A percentile compares a stretch with the other conserved stretches of the same genome.
Evolutionary conservation across 768 basidiomycete species (phyloP).

Genomic region (Clathrus columnatus): DNA sequence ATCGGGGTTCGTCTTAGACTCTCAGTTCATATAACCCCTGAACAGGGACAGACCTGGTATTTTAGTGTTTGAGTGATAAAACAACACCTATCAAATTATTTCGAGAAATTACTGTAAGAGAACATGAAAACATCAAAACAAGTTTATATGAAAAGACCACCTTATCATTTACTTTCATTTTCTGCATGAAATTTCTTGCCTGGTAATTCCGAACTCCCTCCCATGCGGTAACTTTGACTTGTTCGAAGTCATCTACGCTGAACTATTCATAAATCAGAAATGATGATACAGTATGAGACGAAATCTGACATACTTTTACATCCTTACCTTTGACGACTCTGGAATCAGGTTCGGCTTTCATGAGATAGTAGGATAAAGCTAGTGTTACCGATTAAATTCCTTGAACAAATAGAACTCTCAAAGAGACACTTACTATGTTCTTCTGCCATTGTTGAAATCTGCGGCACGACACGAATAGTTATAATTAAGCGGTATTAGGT

Average conservation of each 20-base stretch:
- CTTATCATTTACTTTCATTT: conserved; percentile 69
- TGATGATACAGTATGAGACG: neutral
- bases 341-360: conserved; percentile 83
- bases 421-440: no score
- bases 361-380: conserved; percentile 44
- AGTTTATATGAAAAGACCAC: conserved; percentile 27
- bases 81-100: conserved; percentile 46
- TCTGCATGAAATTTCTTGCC: conserved; percentile 75
- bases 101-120: neutral
- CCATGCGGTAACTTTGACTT: conserved; percentile 63
- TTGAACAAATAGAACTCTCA: no score
- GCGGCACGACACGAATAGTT: no score
- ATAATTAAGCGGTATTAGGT: no score
- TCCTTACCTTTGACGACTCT: conserved; percentile 81
- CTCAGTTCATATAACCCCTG: no score
- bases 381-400: no score
- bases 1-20: conserved; percentile 10
- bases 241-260: conserved; percentile 79
- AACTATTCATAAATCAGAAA: conserved; percentile 42
- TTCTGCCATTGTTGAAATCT: no score
- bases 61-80: conserved; percentile 87
- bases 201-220: conserved; percentile 84
- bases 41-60: conserved; percentile 46
- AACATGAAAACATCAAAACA: neutral
- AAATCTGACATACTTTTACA: conserved; percentile 46